Base-by-base conservation (phyloP, 2,329 filamentous ascomycete species). In the Cucurbitaria berberidis region DNA sequence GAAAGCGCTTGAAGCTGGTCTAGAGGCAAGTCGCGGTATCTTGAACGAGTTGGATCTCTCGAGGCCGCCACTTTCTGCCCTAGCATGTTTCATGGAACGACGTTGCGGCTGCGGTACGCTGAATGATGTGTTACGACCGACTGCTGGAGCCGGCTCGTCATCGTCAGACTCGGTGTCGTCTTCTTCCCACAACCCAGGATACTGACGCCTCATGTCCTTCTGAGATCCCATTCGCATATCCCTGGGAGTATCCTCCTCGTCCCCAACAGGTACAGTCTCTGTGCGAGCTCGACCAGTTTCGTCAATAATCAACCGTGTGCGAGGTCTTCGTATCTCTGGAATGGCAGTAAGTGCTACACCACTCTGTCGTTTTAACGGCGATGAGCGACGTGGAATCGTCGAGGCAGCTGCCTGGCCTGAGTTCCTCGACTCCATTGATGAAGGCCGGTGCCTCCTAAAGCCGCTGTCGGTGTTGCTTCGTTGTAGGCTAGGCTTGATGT, bases 401-500 rank as follows among this genome's bases (percentile, higher is more conserved):
- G 62, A 59, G 13, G 57, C 51, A 19, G 66, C 51, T 36, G 60
- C 53, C 29, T 66, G 57, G 1, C 57, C 49, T 24, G 68, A 64
- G 15, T 69, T 49, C 54, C 64, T 53, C 39, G 69, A 66, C 13
- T 75, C 74, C 29, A 70, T 60, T 0, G 69, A 67, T 8, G 59
- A 60, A 16, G 67, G 63, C 15, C 67, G 68, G 34, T 48, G 58
- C 47, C 62, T 71, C 22, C 71, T 64, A 34, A 72, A 67, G 5
- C 76, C 77, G 46, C 76, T 76, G 26, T 77, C 74, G 11, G 79
- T 81, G 48, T 80, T 81, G 64, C 78, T 81, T 47, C 80, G 67
- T 48, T 76, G 77, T 13, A 81, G 61, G 6, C 57, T 64, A 43
- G 76, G 72, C 30, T 64, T 66, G 15, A 58, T 45, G 22, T 62